A percentile compares a stretch with the other conserved stretches of the same genome.
These are phyloP conservation scores for Aspergillus ochraceus DNA, from an alignment of 2,329 filamentous ascomycete species.

Conservation along the genomic window DNA sequence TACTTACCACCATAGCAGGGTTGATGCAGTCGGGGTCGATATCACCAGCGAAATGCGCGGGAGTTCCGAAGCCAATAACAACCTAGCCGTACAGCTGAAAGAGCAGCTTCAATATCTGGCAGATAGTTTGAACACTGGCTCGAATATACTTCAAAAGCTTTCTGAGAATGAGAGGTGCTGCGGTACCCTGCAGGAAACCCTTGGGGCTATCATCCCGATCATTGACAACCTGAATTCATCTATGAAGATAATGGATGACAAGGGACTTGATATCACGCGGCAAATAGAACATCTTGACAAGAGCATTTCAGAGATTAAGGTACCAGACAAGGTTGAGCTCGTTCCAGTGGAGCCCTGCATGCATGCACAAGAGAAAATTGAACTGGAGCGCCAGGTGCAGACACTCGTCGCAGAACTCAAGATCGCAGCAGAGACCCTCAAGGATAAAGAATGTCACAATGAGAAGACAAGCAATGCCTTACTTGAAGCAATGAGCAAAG, in stretches of 20 bases:
- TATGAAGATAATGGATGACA: slow-evolving; percentile 22
- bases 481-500: slow-evolving; percentile 15
- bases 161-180: slow-evolving; percentile 18
- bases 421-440: slow-evolving; percentile 15
- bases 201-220: slow-evolving; percentile 20
- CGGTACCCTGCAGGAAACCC: slow-evolving; percentile 16
- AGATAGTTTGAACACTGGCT: slow-evolving; percentile 16
- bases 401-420: slow-evolving; percentile 17
- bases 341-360: slow-evolving; percentile 25
- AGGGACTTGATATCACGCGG: slow-evolving; percentile 26
- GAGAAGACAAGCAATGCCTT: slow-evolving; percentile 20
- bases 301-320: slow-evolving; percentile 20
- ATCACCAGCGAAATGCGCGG: slow-evolving; percentile 18
- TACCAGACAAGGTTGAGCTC: slow-evolving; percentile 17
- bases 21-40: slow-evolving; percentile 19
- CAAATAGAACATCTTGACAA: slow-evolving; percentile 27
- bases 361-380: slow-evolving; percentile 22
- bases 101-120: slow-evolving; percentile 24
- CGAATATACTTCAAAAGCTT: slow-evolving; percentile 24
- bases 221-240: slow-evolving; percentile 19
- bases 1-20: slow-evolving; percentile 17
- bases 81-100: slow-evolving; percentile 15
- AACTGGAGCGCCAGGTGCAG: slow-evolving; percentile 29
- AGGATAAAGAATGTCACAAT: slow-evolving; percentile 21
- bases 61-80: slow-evolving; percentile 16